Base-by-base conservation (phyloP, 441 rosid genomes). In the Theobroma grandiflorum region DNA sequence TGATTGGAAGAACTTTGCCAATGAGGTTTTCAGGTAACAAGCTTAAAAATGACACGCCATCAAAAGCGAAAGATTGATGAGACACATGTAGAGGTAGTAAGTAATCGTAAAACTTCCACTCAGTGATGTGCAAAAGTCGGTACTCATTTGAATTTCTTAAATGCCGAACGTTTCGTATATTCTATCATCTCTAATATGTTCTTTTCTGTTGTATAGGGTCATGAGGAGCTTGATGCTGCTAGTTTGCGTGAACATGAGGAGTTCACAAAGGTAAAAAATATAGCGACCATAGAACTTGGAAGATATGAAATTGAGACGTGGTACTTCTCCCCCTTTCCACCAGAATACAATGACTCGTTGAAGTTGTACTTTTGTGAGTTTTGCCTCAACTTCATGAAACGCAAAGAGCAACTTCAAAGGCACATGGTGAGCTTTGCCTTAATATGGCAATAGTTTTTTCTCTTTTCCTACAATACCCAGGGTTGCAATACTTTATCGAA, bases 261-360 rank as follows among this genome's bases (percentile, higher is more conserved):
- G 78, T 97, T 97, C 80, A 97, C 99, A 8, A 97, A 97, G 89
- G 99, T 97, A 72, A 97, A 97, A 85, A 97, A 97, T 86, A 95
- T 97, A 74, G 99, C 98, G 35, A 95, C 99, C 26, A 93, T 97
- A 74, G 99, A 95, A 86, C 99, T 97, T 82, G 99, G 99, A 83
- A 93, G 97, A 83, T 97, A 97, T 78, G 99, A 97, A 87, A 97
- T 97, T 61, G 99, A 97, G 89, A 97, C 99, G 8, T 97, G 99
- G 99, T 97, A 97, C 88, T 97, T 97, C 89, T 97, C 99, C 45
- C 99, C 99, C 18, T 97, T 97, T 80, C 99, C 98, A 7, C 98
- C 99, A 45, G 99, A 97, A 83, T 97, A 95, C 87, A 97, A 90
- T 86, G 99, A 97, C 80, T 93, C 90, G 20, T 84, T 91, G 86